Evolutionary conservation across 2,329 filamentous ascomycete species (phyloP).

Genomic region (Botrytis paeoniae): DNA sequence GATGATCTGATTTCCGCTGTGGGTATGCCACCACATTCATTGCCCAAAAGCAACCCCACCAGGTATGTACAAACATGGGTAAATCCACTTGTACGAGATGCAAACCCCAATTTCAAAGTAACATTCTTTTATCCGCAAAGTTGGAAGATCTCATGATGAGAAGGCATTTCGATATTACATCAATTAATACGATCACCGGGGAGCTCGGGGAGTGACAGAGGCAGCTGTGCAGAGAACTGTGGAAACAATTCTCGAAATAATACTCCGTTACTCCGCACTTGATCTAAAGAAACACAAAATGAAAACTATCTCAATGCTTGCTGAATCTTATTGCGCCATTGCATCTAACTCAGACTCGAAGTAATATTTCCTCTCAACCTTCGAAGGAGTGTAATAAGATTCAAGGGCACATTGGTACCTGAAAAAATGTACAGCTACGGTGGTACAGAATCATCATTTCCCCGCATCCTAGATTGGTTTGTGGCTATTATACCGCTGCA

Average conservation of each 20-base stretch:
- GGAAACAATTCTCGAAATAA: not conserved
- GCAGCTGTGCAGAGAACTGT: not conserved
- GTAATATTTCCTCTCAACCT: not conserved
- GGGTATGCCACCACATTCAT: not conserved
- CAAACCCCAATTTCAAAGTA: not conserved
- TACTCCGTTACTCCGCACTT: not conserved
- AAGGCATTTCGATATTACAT: not conserved
- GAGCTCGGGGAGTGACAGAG: not conserved
- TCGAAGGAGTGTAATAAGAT: not conserved
- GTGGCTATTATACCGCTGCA: not conserved
- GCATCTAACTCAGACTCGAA: not conserved
- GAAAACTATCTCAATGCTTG: constrained; percentile 10
- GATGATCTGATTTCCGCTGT: not conserved
- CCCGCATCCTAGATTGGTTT: not conserved
- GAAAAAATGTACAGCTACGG: not conserved
- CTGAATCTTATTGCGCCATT: not conserved
- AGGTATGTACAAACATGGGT: not conserved
- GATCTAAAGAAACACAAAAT: not conserved
- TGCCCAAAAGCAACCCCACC: not conserved
- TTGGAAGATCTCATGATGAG: constrained; percentile 4
- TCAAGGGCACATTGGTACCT: not conserved
- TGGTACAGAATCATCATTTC: not conserved
- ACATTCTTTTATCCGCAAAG: constrained; percentile 2
- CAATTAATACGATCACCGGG: not conserved
- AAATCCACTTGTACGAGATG: not conserved